phyloP scores from a whole-genome alignment of 495 filamentous ascomycete species.

The Hyphodiscus hymeniophilus region DNA sequence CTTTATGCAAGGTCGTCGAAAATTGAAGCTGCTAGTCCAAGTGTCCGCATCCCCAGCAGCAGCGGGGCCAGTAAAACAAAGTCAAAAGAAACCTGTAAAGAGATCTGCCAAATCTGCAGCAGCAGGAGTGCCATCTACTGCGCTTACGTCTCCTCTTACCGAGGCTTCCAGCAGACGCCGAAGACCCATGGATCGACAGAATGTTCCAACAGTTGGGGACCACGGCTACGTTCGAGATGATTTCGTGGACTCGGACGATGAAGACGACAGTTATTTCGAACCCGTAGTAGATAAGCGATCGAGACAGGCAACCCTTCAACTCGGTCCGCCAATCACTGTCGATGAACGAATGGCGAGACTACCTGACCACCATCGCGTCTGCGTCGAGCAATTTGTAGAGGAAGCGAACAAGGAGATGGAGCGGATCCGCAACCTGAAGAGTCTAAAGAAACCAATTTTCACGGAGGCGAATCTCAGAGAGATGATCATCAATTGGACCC shows the following conservation, averaged over 20 bases:
- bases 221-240: slow-evolving; percentile 36
- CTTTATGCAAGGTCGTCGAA: slow-evolving; percentile 41
- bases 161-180: slow-evolving; percentile 22
- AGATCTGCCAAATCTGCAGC: neutral
- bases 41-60: slow-evolving; percentile 8
- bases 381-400: slow-evolving; percentile 58
- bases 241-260: slow-evolving; percentile 40
- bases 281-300: slow-evolving; percentile 30
- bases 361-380: slow-evolving; percentile 35
- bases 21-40: slow-evolving; percentile 49
- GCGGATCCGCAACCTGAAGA: slow-evolving; percentile 54
- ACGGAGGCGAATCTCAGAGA: slow-evolving; percentile 69
- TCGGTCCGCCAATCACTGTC: slow-evolving; percentile 56
- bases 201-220: slow-evolving; percentile 25
- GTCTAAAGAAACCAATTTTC: slow-evolving; percentile 61
- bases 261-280: slow-evolving; percentile 49
- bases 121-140: slow-evolving; percentile 50
- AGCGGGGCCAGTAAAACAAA: slow-evolving; percentile 2
- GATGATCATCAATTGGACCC: slow-evolving; percentile 72
- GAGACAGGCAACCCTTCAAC: slow-evolving; percentile 7
- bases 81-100: neutral
- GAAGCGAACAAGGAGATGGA: slow-evolving; percentile 61
- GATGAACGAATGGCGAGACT: slow-evolving; percentile 61
- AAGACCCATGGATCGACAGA: slow-evolving; percentile 32
- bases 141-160: slow-evolving; percentile 67